Conservation (phyloP, 1,139 yeast species). For the Pneumocystis oryctolagi region DNA sequence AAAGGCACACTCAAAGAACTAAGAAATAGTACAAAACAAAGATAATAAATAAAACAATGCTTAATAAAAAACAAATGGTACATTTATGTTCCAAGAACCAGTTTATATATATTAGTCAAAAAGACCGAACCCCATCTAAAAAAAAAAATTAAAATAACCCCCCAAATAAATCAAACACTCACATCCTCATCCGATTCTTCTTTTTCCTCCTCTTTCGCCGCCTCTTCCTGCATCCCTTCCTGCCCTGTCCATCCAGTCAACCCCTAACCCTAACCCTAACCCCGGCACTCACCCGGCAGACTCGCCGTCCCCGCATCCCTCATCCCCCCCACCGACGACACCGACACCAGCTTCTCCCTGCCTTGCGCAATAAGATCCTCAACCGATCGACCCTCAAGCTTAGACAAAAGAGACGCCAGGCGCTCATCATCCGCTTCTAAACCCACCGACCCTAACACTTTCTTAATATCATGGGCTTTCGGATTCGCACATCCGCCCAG, state of each 20-base stretch:
- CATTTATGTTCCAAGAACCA: background rate
- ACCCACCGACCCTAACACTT: constrained; percentile 84
- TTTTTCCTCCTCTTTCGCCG: constrained; percentile 43
- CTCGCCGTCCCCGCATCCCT: constrained; percentile 27
- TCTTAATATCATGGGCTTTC: constrained; percentile 79
- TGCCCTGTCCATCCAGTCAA: background rate
- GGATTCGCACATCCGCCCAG: constrained; percentile 49
- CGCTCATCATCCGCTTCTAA: constrained; percentile 88
- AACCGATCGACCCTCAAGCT: constrained; percentile 87
- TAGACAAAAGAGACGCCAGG: constrained; percentile 67
- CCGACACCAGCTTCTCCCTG: constrained; percentile 85
- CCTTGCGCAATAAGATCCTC: constrained; percentile 92
- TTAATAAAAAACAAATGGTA: no score
- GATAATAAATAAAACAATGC: no score
- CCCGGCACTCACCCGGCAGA: background rate
- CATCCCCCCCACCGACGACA: constrained; percentile 97
- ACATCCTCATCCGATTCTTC: constrained; percentile 51
- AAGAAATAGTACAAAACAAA: no score
- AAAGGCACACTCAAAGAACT: no score
- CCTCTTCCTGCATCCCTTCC: constrained; percentile 25
- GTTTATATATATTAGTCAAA: constrained; percentile 24
- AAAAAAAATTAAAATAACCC: background rate
- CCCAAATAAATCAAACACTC: constrained; percentile 12
- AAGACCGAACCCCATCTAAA: constrained; percentile 27
- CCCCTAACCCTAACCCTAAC: no score